phyloP scores from a whole-genome alignment of 345 rosid species.

The Aquilaria malaccensis region DNA sequence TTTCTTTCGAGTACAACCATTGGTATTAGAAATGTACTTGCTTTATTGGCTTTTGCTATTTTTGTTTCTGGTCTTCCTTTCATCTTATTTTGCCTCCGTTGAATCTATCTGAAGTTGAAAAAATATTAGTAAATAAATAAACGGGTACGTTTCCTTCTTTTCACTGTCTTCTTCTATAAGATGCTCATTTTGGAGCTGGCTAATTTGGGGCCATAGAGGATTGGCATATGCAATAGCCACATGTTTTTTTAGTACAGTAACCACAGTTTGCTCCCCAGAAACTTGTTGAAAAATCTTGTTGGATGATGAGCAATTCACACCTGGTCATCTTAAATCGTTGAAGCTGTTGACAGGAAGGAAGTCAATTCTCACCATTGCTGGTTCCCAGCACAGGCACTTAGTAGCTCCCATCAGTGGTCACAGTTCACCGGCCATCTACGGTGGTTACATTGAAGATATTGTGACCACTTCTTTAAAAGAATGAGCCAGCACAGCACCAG shows the following conservation, averaged over 20 bases:
- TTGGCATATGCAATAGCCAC: constrained; percentile 24
- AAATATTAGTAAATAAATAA: too few species aligned
- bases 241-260: constrained; percentile 25
- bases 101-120: too few species aligned
- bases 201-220: not conserved
- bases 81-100: too few species aligned
- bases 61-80: too few species aligned
- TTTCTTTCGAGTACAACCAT: too few species aligned
- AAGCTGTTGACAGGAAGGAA: constrained; percentile 12
- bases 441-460: constrained; percentile 17
- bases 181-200: too few species aligned
- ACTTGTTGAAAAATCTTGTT: constrained; percentile 19
- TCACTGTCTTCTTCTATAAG: too few species aligned
- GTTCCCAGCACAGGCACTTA: constrained; percentile 21
- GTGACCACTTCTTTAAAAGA: constrained; percentile 19
- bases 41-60: too few species aligned
- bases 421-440: constrained; percentile 19
- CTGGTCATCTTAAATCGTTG: constrained; percentile 23
- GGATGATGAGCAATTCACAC: constrained; percentile 19
- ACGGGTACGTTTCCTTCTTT: too few species aligned
- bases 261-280: constrained; percentile 21
- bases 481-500: constrained; percentile 15
- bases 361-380: constrained; percentile 13
- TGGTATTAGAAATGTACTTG: too few species aligned
- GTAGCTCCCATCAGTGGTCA: constrained; percentile 30